Evolutionary conservation across 2,329 filamentous ascomycete species (phyloP).

Genomic region (Pseudogymnoascus sp.): DNA sequence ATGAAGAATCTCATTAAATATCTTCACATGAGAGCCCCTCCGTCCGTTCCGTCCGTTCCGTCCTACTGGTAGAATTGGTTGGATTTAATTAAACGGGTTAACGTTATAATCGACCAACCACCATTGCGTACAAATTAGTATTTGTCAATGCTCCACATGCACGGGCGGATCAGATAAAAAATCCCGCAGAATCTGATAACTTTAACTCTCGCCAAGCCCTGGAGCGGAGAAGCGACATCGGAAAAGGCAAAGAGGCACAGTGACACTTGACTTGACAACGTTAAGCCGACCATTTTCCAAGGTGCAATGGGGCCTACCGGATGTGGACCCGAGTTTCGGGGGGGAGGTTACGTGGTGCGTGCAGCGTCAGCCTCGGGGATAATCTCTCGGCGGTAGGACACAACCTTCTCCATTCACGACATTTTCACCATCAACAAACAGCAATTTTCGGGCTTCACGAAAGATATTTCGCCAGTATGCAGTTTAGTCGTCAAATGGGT

Average conservation of each 20-base stretch:
- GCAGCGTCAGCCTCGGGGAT: not conserved
- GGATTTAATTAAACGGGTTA: not conserved
- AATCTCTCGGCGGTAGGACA: not conserved
- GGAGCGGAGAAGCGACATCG: not conserved
- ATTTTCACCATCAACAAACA: not conserved
- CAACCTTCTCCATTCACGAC: not conserved
- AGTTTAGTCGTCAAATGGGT: not conserved
- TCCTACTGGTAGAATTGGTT: not conserved
- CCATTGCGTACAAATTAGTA: not conserved
- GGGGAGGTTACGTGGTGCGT: not conserved
- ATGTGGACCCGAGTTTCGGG: not conserved
- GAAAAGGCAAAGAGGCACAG: not conserved
- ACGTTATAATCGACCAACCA: not conserved
- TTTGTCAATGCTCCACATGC: not conserved
- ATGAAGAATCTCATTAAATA: not conserved
- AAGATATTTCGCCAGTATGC: not conserved
- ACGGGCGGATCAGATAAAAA: not conserved
- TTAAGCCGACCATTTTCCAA: not conserved
- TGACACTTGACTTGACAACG: not conserved
- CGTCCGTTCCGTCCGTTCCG: too few species aligned
- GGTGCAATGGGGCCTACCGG: not conserved
- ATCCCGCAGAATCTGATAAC: conserved; percentile 7
- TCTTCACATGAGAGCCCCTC: not conserved
- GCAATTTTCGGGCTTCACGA: not conserved
- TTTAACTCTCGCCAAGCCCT: not conserved